Conservation (phyloP, 2,329 filamentous ascomycete species). For the Trichoderma harzianum region DNA sequence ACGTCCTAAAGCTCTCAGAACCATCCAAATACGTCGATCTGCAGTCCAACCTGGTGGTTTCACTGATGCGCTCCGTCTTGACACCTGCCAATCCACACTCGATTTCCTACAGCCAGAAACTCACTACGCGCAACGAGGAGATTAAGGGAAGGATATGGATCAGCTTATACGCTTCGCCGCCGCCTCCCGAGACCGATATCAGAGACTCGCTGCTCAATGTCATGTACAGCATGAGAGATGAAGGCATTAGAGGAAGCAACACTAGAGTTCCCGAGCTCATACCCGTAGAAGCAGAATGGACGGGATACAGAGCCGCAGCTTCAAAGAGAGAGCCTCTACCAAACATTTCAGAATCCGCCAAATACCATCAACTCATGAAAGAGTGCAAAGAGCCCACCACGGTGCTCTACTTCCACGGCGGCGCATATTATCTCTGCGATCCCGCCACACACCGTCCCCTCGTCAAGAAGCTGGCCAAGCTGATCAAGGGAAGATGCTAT, state of each 20-base stretch:
- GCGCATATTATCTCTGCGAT: conserved; percentile 70
- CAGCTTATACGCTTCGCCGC: conserved; percentile 62
- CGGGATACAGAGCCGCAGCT: conserved; percentile 60
- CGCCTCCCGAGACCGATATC: conserved; percentile 54
- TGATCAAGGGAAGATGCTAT: conserved; percentile 65
- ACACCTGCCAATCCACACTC: conserved; percentile 42
- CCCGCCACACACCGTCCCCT: conserved; percentile 62
- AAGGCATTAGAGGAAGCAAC: background rate
- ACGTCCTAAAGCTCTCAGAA: conserved; percentile 65
- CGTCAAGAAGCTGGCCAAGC: conserved; percentile 59
- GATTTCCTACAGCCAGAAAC: conserved; percentile 60
- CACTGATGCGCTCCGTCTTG: conserved; percentile 66
- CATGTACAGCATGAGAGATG: background rate
- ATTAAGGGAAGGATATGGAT: conserved; percentile 83
- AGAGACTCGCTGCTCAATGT: conserved; percentile 37
- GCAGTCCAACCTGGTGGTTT: conserved; percentile 67
- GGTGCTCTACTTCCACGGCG: conserved; percentile 72
- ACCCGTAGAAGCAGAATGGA: conserved; percentile 71
- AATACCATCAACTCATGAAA: conserved; percentile 64
- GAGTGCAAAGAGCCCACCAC: conserved; percentile 63
- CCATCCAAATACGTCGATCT: conserved; percentile 76
- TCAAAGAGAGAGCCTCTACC: conserved; percentile 49
- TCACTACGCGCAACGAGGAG: conserved; percentile 60
- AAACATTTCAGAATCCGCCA: conserved; percentile 57
- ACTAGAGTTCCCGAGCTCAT: conserved; percentile 48